Evolutionary conservation across 768 basidiomycete species (phyloP), one percentile per base, ranked within the genome.

Genomic region (Vararia minispora): DNA sequence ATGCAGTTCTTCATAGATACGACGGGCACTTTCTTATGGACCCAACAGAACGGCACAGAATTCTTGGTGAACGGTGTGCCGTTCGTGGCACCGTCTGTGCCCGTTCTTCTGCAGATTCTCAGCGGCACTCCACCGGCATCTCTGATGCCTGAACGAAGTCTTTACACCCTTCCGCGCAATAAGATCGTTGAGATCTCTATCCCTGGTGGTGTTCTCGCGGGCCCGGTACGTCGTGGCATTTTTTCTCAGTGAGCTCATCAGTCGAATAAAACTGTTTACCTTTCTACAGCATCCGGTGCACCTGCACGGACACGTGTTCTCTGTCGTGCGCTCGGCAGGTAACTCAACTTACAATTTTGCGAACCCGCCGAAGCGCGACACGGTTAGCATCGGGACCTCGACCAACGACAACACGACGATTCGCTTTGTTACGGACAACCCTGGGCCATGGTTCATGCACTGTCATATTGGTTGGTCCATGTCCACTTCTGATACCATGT

Each of bases 401-500:
- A 9, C 24, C 1, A 17, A 23, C 6, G 47, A 47, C 9, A 35
- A 47, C n/a, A 48, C 50, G 17, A 49, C 52, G 5, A 49, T 60
- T 33, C 49, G 58, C 8, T 57, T 58, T 35, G 36, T 45, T 6
- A 57, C 55, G 1, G 55, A 57, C 40, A 55, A 55, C 25, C 49
- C 56, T 9, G 56, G 56, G 2, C 43, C 47, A 18, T 53, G 49
- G 53, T 48, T 51, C 38, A 37, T 58, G 35, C 57, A 58, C 25
- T 58, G 57, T 35, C 56, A 58, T 33, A 55, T 57, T 20, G 49
- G n/a, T n/a, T n/a, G n/a, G n/a, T n/a, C n/a, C n/a, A n/a, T n/a
- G n/a, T n/a, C n/a, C n/a, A n/a, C n/a, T n/a, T n/a, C n/a, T n/a
- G n/a, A n/a, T n/a, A n/a, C n/a, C n/a, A n/a, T n/a, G n/a, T n/a